A percentile compares a stretch with the other conserved stretches of the same genome.
Evolutionary conservation across 768 basidiomycete species (phyloP).

Genomic region (Daedaleopsis sinensis): DNA sequence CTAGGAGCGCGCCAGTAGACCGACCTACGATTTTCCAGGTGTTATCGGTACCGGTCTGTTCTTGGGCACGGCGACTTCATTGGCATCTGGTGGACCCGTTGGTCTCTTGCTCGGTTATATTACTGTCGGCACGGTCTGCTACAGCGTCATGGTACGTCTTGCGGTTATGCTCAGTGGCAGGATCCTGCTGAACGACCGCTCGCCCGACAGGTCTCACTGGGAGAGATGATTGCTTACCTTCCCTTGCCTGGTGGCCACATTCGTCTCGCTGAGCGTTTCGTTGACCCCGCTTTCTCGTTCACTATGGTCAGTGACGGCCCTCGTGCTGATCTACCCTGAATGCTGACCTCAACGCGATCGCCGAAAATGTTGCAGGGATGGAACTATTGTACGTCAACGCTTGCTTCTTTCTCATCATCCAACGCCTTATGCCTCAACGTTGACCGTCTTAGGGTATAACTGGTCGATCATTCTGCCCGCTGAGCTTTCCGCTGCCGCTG

Average conservation of each 20-base stretch:
- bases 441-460: constrained; percentile 43
- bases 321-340: neutral
- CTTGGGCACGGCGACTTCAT: constrained; percentile 55
- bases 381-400: constrained; percentile 49
- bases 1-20: no score
- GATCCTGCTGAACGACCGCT: neutral
- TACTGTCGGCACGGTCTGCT: constrained; percentile 67
- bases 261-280: constrained; percentile 79
- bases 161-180: neutral
- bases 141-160: constrained; percentile 64
- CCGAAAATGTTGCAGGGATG: constrained; percentile 47
- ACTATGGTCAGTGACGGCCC: constrained; percentile 42
- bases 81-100: constrained; percentile 48
- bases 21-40: constrained; percentile 26
- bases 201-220: constrained; percentile 55
- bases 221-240: constrained; percentile 78
- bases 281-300: constrained; percentile 73
- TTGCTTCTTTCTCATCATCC: neutral
- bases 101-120: constrained; percentile 77
- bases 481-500: constrained; percentile 73
- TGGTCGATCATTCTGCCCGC: constrained; percentile 73
- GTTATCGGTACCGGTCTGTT: constrained; percentile 48
- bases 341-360: constrained; percentile 4
- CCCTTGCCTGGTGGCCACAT: constrained; percentile 84
- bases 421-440: neutral